A percentile compares a stretch with the other conserved stretches of the same genome.
phyloP scores from a whole-genome alignment of 1,139 yeast species.

The Tardiomyces blankii region DNA sequence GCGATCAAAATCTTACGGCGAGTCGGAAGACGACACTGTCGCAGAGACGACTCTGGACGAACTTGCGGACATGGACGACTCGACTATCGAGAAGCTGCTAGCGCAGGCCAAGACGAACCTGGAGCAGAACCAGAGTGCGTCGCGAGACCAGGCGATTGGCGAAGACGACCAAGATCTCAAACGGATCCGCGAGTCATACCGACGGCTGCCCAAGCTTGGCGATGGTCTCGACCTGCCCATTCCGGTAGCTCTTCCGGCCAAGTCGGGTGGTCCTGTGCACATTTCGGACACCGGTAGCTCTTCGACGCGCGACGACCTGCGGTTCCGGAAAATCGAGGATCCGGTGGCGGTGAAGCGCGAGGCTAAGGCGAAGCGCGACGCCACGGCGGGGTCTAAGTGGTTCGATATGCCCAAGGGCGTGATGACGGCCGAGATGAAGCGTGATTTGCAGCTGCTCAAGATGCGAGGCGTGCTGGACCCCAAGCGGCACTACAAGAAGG shows the following conservation, averaged over 20 bases:
- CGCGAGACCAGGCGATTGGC: constrained; percentile 5
- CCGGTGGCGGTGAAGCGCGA: constrained; percentile 31
- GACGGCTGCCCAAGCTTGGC: constrained; percentile 17
- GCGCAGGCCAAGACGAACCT: constrained; percentile 14
- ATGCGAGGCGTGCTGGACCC: constrained; percentile 92
- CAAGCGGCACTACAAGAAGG: constrained; percentile 87
- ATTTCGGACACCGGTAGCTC: constrained; percentile 8
- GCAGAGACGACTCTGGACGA: not conserved
- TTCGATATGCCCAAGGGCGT: constrained; percentile 76
- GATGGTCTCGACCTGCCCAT: constrained; percentile 5
- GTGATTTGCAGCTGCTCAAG: constrained; percentile 69
- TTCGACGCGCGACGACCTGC: constrained; percentile 10
- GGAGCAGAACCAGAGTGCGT: not conserved
- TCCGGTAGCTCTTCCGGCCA: constrained; percentile 1
- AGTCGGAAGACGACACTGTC: not conserved
- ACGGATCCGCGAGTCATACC: constrained; percentile 10
- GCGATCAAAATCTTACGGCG: not conserved
- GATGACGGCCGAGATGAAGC: constrained; percentile 56
- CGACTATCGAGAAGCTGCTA: constrained; percentile 12
- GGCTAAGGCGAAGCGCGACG: constrained; percentile 17
- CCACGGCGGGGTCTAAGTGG: constrained; percentile 56
- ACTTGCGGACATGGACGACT: not conserved
- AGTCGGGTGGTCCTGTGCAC: constrained; percentile 3
- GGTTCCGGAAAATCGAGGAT: constrained; percentile 34
- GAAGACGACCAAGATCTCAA: constrained; percentile 7